Conservation (phyloP, 768 basidiomycete species). For the Lactarius hengduanensis region DNA sequence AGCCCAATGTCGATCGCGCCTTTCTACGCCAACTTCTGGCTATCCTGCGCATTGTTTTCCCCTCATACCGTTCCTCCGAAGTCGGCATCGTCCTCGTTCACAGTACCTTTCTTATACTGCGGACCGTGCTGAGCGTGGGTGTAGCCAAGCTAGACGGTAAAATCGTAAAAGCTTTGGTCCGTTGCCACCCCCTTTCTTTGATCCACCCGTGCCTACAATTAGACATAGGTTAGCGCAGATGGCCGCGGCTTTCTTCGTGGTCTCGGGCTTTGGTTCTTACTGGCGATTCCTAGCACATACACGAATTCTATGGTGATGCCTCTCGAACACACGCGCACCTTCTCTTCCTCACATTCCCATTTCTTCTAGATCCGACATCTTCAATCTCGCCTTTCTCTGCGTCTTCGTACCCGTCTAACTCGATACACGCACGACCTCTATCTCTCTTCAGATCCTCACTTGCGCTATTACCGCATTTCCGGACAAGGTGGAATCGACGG, state of each 20-base stretch:
- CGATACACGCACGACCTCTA: slow-evolving; percentile 93
- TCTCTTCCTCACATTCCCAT: slow-evolving; percentile 3
- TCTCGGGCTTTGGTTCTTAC: slow-evolving; percentile 81
- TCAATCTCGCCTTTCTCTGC: slow-evolving; percentile 80
- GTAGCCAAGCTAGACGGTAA: slow-evolving; percentile 88
- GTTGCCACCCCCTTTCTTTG: slow-evolving; percentile 20
- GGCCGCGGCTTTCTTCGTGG: slow-evolving; percentile 80
- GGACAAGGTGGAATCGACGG: slow-evolving; percentile 50
- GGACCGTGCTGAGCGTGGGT: slow-evolving; percentile 84
- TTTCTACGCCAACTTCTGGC: slow-evolving; percentile 74
- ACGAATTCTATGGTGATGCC: slow-evolving; percentile 85
- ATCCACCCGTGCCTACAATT: slow-evolving; percentile 1
- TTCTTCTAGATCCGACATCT: slow-evolving; percentile 73
- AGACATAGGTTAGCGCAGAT: slow-evolving; percentile 68
- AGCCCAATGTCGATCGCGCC: slow-evolving; percentile 64
- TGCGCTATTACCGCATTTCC: slow-evolving; percentile 62
- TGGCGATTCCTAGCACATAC: slow-evolving; percentile 91
- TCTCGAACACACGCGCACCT: not conserved
- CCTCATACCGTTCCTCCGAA: slow-evolving; percentile 63
- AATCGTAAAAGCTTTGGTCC: slow-evolving; percentile 82
- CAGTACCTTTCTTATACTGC: slow-evolving; percentile 78
- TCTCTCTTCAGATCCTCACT: slow-evolving; percentile 67
- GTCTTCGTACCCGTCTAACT: slow-evolving; percentile 81
- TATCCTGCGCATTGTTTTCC: slow-evolving; percentile 72
- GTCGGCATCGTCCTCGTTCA: slow-evolving; percentile 71